A percentile compares a stretch with the other conserved stretches of the same genome.
Conservation (phyloP, 2,329 filamentous ascomycete genomes). For the Geoglossum cookeanum region DNA sequence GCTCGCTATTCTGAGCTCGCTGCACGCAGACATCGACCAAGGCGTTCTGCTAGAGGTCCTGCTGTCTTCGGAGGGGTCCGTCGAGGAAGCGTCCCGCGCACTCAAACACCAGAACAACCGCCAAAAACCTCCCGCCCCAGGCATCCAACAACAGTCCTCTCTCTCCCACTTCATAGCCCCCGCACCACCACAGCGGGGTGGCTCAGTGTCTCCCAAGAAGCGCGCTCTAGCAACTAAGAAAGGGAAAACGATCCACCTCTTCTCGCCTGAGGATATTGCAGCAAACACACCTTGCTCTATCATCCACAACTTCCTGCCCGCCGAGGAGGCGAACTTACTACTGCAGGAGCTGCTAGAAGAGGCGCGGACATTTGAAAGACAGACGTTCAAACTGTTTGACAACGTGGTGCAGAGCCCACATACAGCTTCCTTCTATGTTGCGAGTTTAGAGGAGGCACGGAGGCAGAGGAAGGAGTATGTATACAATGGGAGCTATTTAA, state of each 20-base stretch:
- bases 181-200: not conserved
- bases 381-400: slow-evolving; percentile 74
- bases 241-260: slow-evolving; percentile 69
- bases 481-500: slow-evolving; percentile 64
- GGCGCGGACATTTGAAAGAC: slow-evolving; percentile 47
- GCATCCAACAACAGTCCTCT: slow-evolving; percentile 19
- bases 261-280: slow-evolving; percentile 61
- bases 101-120: slow-evolving; percentile 20
- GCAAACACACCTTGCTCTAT: slow-evolving; percentile 77
- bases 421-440: slow-evolving; percentile 67
- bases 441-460: slow-evolving; percentile 47
- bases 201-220: not conserved
- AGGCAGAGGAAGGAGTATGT: slow-evolving; percentile 61
- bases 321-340: slow-evolving; percentile 51
- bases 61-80: slow-evolving; percentile 57
- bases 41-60: slow-evolving; percentile 59
- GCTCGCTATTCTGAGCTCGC: slow-evolving; percentile 61
- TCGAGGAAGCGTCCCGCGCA: slow-evolving; percentile 41
- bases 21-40: slow-evolving; percentile 46
- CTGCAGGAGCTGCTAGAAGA: slow-evolving; percentile 60
- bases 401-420: slow-evolving; percentile 72
- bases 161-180: not conserved
- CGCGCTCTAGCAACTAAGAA: slow-evolving; percentile 39
- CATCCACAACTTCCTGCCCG: slow-evolving; percentile 72
- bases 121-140: slow-evolving; percentile 24